Evolutionary conservation across 495 filamentous ascomycete species (phyloP).

Genomic region (Aspergillus diversus): DNA sequence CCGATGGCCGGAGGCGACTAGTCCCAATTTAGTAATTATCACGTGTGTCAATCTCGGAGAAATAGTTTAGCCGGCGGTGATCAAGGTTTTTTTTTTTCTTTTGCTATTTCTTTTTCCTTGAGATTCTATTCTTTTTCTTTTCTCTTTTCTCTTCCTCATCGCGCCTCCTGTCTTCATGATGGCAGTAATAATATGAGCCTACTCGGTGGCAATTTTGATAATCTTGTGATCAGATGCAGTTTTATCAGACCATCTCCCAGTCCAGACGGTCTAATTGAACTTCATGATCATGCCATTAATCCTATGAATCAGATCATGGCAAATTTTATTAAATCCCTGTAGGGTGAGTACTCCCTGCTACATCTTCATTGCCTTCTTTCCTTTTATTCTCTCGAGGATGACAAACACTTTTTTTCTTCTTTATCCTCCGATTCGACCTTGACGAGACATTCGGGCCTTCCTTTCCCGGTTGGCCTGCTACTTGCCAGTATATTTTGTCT

Average conservation of each 20-base stretch:
- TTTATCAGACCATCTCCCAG: constrained; percentile 11
- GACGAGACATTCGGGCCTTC: constrained; percentile 77
- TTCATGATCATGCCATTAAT: constrained; percentile 19
- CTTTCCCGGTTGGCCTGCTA: constrained; percentile 79
- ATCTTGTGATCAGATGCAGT: constrained; percentile 4
- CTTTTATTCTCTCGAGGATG: constrained; percentile 66
- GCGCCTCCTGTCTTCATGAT: constrained; percentile 7
- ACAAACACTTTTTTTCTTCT: constrained; percentile 83
- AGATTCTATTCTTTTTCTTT: constrained; percentile 2
- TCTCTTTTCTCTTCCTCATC: constrained; percentile 19
- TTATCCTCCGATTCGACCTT: constrained; percentile 94
- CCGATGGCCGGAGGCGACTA: constrained; percentile 29
- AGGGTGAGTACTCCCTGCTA: constrained; percentile 31
- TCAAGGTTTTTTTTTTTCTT: constrained; percentile 32
- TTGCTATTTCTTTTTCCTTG: constrained; percentile 26
- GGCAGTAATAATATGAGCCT: background rate
- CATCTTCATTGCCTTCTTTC: constrained; percentile 27
- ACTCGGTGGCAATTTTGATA: background rate
- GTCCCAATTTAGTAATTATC: constrained; percentile 25
- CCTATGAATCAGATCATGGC: constrained; percentile 29
- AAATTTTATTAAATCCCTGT: constrained; percentile 1
- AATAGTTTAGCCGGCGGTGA: constrained; percentile 26
- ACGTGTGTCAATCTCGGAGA: constrained; percentile 26
- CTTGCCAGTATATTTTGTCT: constrained; percentile 98
- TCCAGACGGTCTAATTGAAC: background rate